These are phyloP conservation scores for Diaporthe sp. DNA, from an alignment of 2,329 filamentous ascomycete species.

Conservation along the genomic window DNA sequence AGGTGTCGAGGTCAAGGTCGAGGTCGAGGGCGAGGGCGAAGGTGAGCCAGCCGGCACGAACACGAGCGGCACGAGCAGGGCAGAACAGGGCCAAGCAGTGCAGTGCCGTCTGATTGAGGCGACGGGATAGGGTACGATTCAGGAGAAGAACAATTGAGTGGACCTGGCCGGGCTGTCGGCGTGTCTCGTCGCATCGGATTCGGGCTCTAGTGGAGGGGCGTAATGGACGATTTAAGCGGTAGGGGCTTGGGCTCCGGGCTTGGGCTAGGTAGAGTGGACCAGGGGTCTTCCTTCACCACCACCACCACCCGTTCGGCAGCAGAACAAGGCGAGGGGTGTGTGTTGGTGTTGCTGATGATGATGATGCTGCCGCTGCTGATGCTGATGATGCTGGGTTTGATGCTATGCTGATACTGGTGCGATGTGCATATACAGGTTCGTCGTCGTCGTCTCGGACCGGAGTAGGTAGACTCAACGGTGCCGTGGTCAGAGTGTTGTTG, in stretches of 20 bases:
- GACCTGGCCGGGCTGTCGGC: constrained; percentile 39
- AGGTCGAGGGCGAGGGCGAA: constrained; percentile 14
- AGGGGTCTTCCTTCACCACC: constrained; percentile 26
- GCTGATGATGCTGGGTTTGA: not conserved
- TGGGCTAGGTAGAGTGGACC: constrained; percentile 34
- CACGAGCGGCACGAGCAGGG: constrained; percentile 18
- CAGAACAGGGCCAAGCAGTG: not conserved
- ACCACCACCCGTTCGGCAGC: constrained; percentile 24
- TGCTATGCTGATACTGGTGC: not conserved
- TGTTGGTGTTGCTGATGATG: not conserved
- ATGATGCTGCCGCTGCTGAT: not conserved
- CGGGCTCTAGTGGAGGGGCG: constrained; percentile 35
- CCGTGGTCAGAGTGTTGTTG: not conserved
- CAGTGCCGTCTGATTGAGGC: constrained; percentile 5
- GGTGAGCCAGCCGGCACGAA: constrained; percentile 26
- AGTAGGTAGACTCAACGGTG: not conserved
- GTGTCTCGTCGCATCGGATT: constrained; percentile 41
- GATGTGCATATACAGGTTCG: not conserved
- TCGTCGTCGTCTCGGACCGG: not conserved
- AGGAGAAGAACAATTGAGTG: constrained; percentile 42
- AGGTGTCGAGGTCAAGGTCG: constrained; percentile 23
- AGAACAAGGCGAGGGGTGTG: constrained; percentile 1
- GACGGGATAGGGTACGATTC: constrained; percentile 39
- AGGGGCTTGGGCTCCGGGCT: constrained; percentile 21
- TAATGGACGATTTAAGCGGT: constrained; percentile 36